Percentiles rank a stretch among this genome's conserved stretches.
Evolutionary conservation across 2,329 filamentous ascomycete genomes (phyloP).

Genomic region (Chrysoporthe cubensis): DNA sequence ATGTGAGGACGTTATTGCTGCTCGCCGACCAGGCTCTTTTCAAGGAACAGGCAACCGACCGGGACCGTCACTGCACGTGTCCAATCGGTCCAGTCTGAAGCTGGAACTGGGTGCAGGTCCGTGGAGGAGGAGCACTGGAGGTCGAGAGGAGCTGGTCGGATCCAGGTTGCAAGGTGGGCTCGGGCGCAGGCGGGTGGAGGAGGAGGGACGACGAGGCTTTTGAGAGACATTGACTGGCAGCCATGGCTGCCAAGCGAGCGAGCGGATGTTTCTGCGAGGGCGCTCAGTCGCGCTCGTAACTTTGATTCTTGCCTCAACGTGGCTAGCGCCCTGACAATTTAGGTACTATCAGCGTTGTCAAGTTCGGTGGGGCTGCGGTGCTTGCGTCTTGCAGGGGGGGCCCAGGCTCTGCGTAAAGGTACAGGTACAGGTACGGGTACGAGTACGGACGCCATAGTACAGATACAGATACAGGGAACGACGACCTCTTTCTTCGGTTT

Average conservation of each 20-base stretch:
- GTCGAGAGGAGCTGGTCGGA: slow-evolving; percentile 14
- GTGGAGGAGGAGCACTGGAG: slow-evolving; percentile 11
- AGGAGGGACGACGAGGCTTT: slow-evolving; percentile 17
- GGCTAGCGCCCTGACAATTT: slow-evolving; percentile 10
- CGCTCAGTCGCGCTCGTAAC: slow-evolving; percentile 11
- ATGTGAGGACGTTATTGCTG: slow-evolving; percentile 26
- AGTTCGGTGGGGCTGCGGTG: slow-evolving; percentile 5
- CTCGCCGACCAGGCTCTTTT: slow-evolving; percentile 19
- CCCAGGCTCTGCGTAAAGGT: neutral
- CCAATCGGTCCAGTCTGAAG: slow-evolving; percentile 11
- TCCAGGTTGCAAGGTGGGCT: slow-evolving; percentile 10
- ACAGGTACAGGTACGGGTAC: slow-evolving; percentile 11
- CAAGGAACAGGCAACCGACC: slow-evolving; percentile 11
- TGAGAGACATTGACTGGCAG: slow-evolving; percentile 7
- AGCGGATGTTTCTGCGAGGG: slow-evolving; percentile 6
- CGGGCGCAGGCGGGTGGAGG: slow-evolving; percentile 9
- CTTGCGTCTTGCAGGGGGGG: slow-evolving; percentile 7
- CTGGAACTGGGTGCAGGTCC: neutral
- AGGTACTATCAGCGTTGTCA: slow-evolving; percentile 13
- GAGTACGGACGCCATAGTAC: slow-evolving; percentile 3
- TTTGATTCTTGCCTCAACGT: neutral
- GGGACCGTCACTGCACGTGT: slow-evolving; percentile 2
- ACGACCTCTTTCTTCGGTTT: neutral
- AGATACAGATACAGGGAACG: slow-evolving; percentile 1
- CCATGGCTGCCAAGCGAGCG: slow-evolving; percentile 5